Evolutionary conservation across 306 rosid genomes (phyloP).

Genomic region (Luffa acutangula): DNA sequence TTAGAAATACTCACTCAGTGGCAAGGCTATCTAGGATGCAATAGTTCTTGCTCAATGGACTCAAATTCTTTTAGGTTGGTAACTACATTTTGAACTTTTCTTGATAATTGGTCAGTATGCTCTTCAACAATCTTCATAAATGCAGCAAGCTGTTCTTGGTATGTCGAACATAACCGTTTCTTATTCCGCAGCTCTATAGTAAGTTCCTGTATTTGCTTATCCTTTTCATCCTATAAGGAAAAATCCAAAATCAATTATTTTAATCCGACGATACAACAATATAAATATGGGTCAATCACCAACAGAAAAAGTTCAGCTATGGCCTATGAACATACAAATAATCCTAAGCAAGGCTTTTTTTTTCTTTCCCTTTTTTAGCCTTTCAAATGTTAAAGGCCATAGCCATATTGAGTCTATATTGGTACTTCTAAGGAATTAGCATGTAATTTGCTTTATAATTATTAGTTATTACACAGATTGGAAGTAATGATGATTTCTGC

Average conservation of each 20-base stretch:
- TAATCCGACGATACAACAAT: slow-evolving; percentile 1
- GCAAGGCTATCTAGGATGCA: slow-evolving; percentile 34
- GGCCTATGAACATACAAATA: not conserved
- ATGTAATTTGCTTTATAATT: not conserved
- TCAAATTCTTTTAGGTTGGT: slow-evolving; percentile 73
- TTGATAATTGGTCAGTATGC: slow-evolving; percentile 55
- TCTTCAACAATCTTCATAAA: slow-evolving; percentile 78
- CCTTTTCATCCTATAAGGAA: slow-evolving; percentile 72
- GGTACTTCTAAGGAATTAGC: not conserved
- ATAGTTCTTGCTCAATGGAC: slow-evolving; percentile 45
- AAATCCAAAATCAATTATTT: not conserved
- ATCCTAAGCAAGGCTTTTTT: not conserved
- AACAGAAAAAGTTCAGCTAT: not conserved
- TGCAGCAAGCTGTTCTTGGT: slow-evolving; percentile 62
- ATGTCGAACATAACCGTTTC: slow-evolving; percentile 66
- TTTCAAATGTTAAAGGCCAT: not conserved
- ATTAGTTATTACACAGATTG: too few relatives aligned
- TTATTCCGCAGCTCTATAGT: slow-evolving; percentile 77
- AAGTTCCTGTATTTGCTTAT: slow-evolving; percentile 81
- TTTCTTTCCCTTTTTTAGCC: not conserved
- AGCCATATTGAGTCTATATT: not conserved
- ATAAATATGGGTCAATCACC: not conserved
- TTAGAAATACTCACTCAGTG: slow-evolving; percentile 27
- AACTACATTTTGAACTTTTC: slow-evolving; percentile 56
- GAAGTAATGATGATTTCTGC: not conserved